Base-by-base conservation (phyloP, 352 stramenopile species). In the Globisporangium apiculatum region DNA sequence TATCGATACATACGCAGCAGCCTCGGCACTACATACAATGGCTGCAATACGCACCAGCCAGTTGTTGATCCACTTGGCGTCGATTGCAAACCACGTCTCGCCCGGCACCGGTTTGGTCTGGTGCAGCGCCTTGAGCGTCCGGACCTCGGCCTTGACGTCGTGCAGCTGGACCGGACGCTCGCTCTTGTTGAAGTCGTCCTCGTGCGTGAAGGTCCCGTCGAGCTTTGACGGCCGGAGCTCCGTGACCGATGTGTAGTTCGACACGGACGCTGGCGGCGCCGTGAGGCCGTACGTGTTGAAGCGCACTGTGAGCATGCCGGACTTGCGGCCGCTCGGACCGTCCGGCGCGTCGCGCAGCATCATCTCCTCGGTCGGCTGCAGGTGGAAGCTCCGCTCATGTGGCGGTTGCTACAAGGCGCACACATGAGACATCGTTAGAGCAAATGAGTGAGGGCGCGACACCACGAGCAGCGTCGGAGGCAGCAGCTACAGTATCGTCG, bases 71-170 rank as follows among this genome's bases (percentile, higher is more conserved):
- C 81, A 91, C 48, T 75, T 60, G 42, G 78, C 70, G 51, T 59
- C 72, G 46, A 91, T 70, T 2, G 79, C 81, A 51, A 79, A 91
- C 81, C 81, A 91, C 50, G 67, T 76, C 66, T 91, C 78, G 37
- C 78, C 76, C 11, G 76, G 65, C 1, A 58, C 58, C 1, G 81
- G 78, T 38, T 77, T 76, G 17, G 67, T 87, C 64, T 87, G 78
- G 54, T 91, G 78, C 57, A 87, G 75, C 51, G 65, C 71, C 68
- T 87, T 77, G 18, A 91, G 58, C 35, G 76, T 81, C 37, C 70
- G 71, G 62, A 91, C 66, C 61, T 91, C 81, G 7, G 71, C 61
- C 10, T 76, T 78, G 53, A 88, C 72, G 60, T 91, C 67, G 57
- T 91, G 76, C 37, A 68, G 53, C 48, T 63, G 57, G 10, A 83